A percentile compares a stretch with the other conserved stretches of the same genome.
Evolutionary conservation across 192 early-diverging fungal genomes (phyloP).

Genomic region (Rhizoclosmatium sp.): DNA sequence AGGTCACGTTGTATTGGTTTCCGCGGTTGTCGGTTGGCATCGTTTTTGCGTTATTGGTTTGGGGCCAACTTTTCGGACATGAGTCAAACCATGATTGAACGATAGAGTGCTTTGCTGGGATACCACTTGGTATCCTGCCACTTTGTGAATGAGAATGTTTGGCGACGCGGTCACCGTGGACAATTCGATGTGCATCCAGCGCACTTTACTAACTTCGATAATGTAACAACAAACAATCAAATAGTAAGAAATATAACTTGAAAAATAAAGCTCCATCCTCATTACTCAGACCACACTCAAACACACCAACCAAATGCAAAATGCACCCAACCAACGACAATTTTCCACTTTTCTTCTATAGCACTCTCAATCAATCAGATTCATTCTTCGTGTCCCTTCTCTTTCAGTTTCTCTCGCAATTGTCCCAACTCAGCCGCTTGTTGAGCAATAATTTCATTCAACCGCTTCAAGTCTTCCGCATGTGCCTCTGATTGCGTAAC

Average conservation of each 20-base stretch:
- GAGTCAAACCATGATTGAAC: neutral
- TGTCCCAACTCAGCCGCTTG: constrained; percentile 27
- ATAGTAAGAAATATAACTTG: neutral
- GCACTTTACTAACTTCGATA: no score
- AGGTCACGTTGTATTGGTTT: neutral
- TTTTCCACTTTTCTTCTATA: neutral
- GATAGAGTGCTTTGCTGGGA: neutral
- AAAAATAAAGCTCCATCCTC: neutral
- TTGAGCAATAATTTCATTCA: constrained; percentile 23
- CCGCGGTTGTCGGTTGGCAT: constrained; percentile 20
- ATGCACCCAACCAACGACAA: neutral
- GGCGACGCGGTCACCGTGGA: neutral
- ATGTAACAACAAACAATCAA: neutral
- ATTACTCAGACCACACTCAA: neutral
- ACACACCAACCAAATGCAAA: neutral
- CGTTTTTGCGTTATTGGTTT: neutral
- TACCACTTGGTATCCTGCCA: neutral
- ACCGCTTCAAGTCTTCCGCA: constrained; percentile 5
- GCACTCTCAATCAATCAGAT: no score
- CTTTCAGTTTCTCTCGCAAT: constrained; percentile 20
- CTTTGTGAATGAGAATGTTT: neutral
- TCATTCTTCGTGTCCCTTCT: neutral
- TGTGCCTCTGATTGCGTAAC: constrained; percentile 19
- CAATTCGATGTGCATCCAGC: no score
- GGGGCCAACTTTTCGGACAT: neutral